These are phyloP conservation scores for Dictyostelium capitatum DNA, from an alignment of 78 protist species.

Conservation along the genomic window DNA sequence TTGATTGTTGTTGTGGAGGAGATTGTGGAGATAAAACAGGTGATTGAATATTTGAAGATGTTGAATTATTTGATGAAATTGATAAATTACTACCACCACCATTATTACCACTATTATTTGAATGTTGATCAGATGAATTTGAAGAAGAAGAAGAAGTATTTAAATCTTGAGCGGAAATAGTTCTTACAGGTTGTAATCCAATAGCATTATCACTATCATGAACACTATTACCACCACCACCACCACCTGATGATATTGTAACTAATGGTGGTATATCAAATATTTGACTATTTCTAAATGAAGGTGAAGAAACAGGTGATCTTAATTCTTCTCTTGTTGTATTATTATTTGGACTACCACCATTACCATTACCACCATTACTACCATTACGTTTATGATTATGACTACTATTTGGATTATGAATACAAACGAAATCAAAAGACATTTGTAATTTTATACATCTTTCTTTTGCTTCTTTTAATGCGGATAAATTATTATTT, in stretches of 20 bases:
- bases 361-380: background rate
- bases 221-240: slow-evolving; percentile 12
- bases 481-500: background rate
- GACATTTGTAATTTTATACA: slow-evolving; percentile 22
- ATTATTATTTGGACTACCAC: slow-evolving; percentile 12
- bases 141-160: background rate
- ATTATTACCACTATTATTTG: background rate
- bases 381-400: background rate
- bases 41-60: background rate
- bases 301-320: background rate
- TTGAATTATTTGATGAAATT: background rate
- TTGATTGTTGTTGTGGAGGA: background rate
- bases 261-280: background rate
- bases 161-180: slow-evolving; percentile 16
- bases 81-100: background rate
- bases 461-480: slow-evolving; percentile 53
- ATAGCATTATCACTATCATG: background rate
- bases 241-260: background rate
- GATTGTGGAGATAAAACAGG: background rate
- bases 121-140: background rate
- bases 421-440: slow-evolving; percentile 34
- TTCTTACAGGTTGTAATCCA: slow-evolving; percentile 6
- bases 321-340: background rate
- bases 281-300: background rate
- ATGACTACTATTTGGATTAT: background rate